Percentiles rank a stretch among this genome's conserved stretches.
Conservation (phyloP, 306 rosid species). For the Cercis canadensis region DNA sequence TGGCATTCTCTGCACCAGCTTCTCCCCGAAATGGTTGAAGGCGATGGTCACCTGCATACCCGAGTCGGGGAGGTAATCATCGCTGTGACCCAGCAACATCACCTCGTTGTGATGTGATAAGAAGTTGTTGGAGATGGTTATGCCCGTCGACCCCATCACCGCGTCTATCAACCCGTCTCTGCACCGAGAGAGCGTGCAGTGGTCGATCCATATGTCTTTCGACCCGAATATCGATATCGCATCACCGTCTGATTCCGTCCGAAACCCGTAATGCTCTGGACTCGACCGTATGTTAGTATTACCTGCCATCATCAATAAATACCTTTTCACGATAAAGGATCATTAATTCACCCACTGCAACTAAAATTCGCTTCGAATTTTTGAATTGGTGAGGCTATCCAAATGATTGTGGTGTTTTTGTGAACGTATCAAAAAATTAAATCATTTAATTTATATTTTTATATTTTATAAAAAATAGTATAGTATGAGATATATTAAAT, state of each 20-base stretch:
- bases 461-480: too few species aligned
- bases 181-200: conserved; percentile 84
- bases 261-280: conserved; percentile 69
- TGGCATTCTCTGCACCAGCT: conserved; percentile 89
- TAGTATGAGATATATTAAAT: too few species aligned
- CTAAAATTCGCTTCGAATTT: too few species aligned
- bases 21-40: conserved; percentile 84
- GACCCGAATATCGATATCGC: conserved; percentile 82
- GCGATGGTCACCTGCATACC: conserved; percentile 94
- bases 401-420: too few species aligned
- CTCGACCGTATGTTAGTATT: conserved; percentile 65
- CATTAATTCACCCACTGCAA: too few species aligned
- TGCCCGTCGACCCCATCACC: conserved; percentile 87
- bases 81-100: conserved; percentile 89
- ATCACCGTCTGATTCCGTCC: conserved; percentile 87
- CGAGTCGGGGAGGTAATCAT: conserved; percentile 63
- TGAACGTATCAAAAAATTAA: too few species aligned
- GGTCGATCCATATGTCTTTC: conserved; percentile 83
- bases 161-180: conserved; percentile 85
- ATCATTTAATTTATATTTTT: too few species aligned
- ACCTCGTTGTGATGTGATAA: conserved; percentile 90
- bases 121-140: conserved; percentile 81
- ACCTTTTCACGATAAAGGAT: too few species aligned
- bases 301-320: conserved; percentile 31
- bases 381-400: too few species aligned